Evolutionary conservation across 805 yeast genomes (phyloP), one percentile per base, ranked within the genome.

Genomic region (Blastobotrys chiropterorum): DNA sequence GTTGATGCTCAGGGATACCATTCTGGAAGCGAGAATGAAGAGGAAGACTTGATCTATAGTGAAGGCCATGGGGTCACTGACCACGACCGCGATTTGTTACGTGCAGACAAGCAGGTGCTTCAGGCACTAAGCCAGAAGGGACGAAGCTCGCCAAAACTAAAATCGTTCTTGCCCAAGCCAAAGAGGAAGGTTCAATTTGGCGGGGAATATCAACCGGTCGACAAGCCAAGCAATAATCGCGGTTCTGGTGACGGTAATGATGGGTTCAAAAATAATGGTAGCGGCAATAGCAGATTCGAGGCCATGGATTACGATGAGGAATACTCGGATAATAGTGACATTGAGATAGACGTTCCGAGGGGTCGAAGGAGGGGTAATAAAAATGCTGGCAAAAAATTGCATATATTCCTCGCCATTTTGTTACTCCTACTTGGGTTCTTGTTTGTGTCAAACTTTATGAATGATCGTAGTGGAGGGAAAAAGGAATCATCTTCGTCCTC

Each of bases 341-440:
- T 59, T 31, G 62, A 59, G 38, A 44, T 59, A 17, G 60, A 59
- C 42, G 50, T 56, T 3, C 57, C 51, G 44, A 43, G 42, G n/a
- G 51, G 55, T 14, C 48, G 62, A 17, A 26, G 52, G n/a, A 34
- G 38, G 14, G 21, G 30, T 5, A 53, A 44, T 44, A n/a, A 44
- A 8, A 15, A 52, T 14, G 43, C 49, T 26, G 17, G 38, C 11
- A 53, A 52, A 13, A 50, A 43, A 26, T 15, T 48, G 49, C 58
- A 55, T 38, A n/a, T 53, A 19, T 34, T 50, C 4, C 45, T 53
- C 16, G 38, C 49, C 40, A 16, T 57, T 13, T 40, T 54, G 30
- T 20, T 52, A 11, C 43, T 52, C 8, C 26, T 59, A 7, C 44
- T 48, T 6, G 54, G 54, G n/a, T 34, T 55, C 13, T 46, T 56